Base-by-base conservation (phyloP, 139 green algal genomes). In the Desmodesmus armatus region DNA sequence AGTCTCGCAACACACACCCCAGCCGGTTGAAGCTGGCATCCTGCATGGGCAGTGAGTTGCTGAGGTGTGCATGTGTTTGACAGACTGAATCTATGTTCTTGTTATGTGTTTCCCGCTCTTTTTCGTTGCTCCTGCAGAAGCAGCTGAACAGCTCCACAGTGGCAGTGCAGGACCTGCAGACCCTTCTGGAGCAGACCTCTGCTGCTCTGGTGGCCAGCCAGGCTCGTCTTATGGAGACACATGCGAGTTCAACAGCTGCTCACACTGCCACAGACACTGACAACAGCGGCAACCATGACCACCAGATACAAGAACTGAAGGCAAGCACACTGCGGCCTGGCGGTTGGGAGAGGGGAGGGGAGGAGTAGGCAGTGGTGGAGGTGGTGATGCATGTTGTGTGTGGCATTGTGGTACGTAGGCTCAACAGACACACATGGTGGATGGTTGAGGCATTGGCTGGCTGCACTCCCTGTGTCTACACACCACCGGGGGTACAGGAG, bases 141-240 rank as follows among this genome's bases (percentile, higher is more conserved):
- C 44, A 79, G n/a, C 41, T 79, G 25, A 40, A 53, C 19, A 43
- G 63, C n/a, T 40, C 29, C 0, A n/a, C 33, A 5, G 43, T 63
- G 4, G 9, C 9, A 19, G 29, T 79, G 5, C n/a, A 58, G 29
- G 71, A 79, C 29, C 40, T 79, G 44, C 71, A 79, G 71, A 25
- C 27, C 7, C 13, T 65, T 27, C 27, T 79, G 71, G 71, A 79
- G 43, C 71, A 79, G 27, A 79, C 71, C 71, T 79, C 71, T 29
- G 43, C 71, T 31, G 71, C 71, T 3, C 41, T 79, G 7, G 43
- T 79, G 41, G 31, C 44, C 71, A 79, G 40, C 17, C 71, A 79
- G 27, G 71, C 71, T 65, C 27, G 43, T 41, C 23, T 44, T 3
- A 79, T 65, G 19, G 43, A 79, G 41, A 55, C 25, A 78, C 39